Evolutionary conservation across 768 basidiomycete species (phyloP).

Genomic region (Termitomyces sp.): DNA sequence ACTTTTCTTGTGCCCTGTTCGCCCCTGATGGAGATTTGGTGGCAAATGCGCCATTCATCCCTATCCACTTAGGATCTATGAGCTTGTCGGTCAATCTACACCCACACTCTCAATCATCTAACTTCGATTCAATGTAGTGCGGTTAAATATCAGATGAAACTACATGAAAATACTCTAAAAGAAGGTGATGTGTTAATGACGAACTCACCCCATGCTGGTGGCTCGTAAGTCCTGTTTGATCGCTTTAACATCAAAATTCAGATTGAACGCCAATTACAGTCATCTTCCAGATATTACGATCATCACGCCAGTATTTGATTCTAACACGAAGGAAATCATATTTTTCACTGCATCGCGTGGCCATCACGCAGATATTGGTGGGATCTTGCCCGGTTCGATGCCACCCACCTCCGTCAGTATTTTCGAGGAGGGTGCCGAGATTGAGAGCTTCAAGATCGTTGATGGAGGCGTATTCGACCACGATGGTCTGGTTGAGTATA

Average conservation of each 20-base stretch:
- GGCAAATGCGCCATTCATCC: slow-evolving; percentile 91
- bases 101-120: not conserved
- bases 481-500: slow-evolving; percentile 67
- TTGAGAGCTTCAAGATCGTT: slow-evolving; percentile 90
- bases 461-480: slow-evolving; percentile 75
- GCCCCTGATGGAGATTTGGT: slow-evolving; percentile 93
- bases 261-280: slow-evolving; percentile 15
- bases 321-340: slow-evolving; percentile 63
- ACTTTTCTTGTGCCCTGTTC: slow-evolving; percentile 94
- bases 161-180: slow-evolving; percentile 64
- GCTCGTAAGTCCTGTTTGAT: slow-evolving; percentile 54
- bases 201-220: slow-evolving; percentile 85
- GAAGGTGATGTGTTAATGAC: slow-evolving; percentile 94
- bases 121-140: slow-evolving; percentile 39
- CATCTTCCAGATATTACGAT: slow-evolving; percentile 78
- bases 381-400: slow-evolving; percentile 92
- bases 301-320: slow-evolving; percentile 86
- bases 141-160: slow-evolving; percentile 85
- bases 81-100: slow-evolving; percentile 60
- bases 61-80: slow-evolving; percentile 85
- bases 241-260: not conserved
- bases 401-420: slow-evolving; percentile 89
- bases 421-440: slow-evolving; percentile 91
- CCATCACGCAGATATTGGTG: slow-evolving; percentile 93
- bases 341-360: slow-evolving; percentile 93